A percentile compares a stretch with the other conserved stretches of the same genome.
These are phyloP conservation scores for Cryptococcus deneoformans DNA, from an alignment of 1,284 basidiomycete genomes.

Conservation along the genomic window DNA sequence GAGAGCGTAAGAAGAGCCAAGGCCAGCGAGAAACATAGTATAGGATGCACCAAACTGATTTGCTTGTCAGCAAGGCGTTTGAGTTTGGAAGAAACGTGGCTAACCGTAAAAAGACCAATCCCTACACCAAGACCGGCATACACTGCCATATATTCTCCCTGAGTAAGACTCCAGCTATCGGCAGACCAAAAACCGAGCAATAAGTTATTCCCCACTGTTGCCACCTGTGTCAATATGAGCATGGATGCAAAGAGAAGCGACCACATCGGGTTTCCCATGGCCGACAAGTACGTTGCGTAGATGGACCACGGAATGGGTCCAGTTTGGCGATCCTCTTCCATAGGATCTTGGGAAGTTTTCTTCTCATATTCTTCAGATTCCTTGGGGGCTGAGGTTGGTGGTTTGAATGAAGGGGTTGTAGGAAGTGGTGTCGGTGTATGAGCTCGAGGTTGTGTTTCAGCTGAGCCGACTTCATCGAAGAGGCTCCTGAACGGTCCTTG, in stretches of 20 bases:
- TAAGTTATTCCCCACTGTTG: slow-evolving; percentile 28
- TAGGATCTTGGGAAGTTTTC: slow-evolving; percentile 57
- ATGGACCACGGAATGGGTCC: slow-evolving; percentile 28
- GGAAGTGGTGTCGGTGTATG: not conserved
- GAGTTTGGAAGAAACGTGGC: not conserved
- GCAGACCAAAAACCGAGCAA: slow-evolving; percentile 40
- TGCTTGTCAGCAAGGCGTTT: not conserved
- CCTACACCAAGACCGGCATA: slow-evolving; percentile 24
- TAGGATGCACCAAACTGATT: slow-evolving; percentile 18
- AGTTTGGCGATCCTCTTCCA: slow-evolving; percentile 35
- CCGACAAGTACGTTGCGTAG: slow-evolving; percentile 22
- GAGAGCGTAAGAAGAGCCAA: slow-evolving; percentile 24
- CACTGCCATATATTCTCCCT: slow-evolving; percentile 33
- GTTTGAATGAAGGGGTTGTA: not conserved
- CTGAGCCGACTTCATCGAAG: slow-evolving; percentile 7
- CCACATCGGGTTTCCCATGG: slow-evolving; percentile 19
- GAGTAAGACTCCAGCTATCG: slow-evolving; percentile 21
- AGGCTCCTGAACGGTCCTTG: slow-evolving; percentile 13
- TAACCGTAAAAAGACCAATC: slow-evolving; percentile 18
- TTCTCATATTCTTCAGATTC: not conserved
- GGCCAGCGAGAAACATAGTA: slow-evolving; percentile 21
- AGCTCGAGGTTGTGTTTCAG: not conserved
- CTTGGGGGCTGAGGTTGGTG: not conserved
- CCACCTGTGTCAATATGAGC: slow-evolving; percentile 24
- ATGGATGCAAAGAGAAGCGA: slow-evolving; percentile 9